Evolutionary conservation across 345 rosid genomes (phyloP).

Genomic region (Bruguiera gymnorhiza): DNA sequence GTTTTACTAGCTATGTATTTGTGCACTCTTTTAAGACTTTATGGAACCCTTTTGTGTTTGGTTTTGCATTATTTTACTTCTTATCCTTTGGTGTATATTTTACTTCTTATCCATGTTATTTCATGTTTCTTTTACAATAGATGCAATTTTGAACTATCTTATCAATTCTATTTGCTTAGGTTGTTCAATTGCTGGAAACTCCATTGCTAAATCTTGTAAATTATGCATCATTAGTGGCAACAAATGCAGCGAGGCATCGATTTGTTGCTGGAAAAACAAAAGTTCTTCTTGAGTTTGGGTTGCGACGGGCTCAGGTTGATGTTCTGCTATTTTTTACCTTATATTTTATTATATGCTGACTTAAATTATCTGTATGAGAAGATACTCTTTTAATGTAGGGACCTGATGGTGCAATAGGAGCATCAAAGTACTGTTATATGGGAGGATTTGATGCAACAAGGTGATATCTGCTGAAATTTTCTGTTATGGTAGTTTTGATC

Average conservation of each 20-base stretch:
- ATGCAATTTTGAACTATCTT: no score
- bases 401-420: conserved; percentile 92
- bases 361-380: conserved; percentile 10
- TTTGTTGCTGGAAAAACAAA: conserved; percentile 93
- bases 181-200: conserved; percentile 93
- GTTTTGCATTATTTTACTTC: no score
- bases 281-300: conserved; percentile 84
- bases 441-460: conserved; percentile 99
- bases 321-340: neutral
- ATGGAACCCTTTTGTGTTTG: no score
- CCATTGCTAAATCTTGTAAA: conserved; percentile 84
- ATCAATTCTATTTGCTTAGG: conserved; percentile 34
- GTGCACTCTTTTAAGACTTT: no score
- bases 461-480: conserved; percentile 23
- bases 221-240: conserved; percentile 86
- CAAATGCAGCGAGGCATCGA: conserved; percentile 95
- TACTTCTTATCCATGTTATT: no score
- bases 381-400: conserved; percentile 47
- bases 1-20: no score
- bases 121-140: no score
- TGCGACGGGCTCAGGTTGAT: conserved; percentile 91
- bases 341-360: conserved; percentile 6
- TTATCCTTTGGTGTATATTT: no score
- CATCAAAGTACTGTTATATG: conserved; percentile 86
- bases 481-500: neutral